Conservation (phyloP, 768 basidiomycete species). For the Pleurotus sapidus region DNA sequence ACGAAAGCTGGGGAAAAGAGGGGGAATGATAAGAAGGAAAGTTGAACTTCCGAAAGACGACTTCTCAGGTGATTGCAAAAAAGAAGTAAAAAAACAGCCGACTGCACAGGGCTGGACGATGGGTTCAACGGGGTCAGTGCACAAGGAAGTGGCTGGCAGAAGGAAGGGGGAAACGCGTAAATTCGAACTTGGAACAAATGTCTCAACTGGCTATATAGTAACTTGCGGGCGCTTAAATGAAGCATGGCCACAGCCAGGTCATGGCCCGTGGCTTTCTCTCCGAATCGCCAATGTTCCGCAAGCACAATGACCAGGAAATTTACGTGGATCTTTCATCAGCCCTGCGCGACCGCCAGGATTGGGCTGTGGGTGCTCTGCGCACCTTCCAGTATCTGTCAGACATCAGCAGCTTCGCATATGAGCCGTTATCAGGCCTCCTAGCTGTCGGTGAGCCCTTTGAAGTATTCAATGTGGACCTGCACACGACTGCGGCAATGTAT, state of each 20-base stretch:
- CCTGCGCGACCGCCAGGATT: slow-evolving; percentile 53
- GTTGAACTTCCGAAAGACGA: background rate
- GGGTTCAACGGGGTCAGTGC: background rate
- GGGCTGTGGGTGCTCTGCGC: slow-evolving; percentile 50
- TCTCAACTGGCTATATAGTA: background rate
- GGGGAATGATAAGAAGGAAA: background rate
- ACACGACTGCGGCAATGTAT: background rate
- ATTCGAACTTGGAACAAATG: slow-evolving; percentile 3
- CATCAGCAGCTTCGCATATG: slow-evolving; percentile 50
- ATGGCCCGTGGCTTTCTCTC: background rate
- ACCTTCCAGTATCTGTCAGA: slow-evolving; percentile 49
- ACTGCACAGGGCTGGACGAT: background rate
- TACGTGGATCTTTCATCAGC: slow-evolving; percentile 57
- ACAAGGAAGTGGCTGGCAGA: background rate
- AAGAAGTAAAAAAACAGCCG: background rate
- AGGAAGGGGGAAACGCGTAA: slow-evolving; percentile 1
- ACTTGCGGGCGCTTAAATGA: slow-evolving; percentile 4
- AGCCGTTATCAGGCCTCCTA: slow-evolving; percentile 60
- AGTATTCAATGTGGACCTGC: slow-evolving; percentile 3
- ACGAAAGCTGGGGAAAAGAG: background rate
- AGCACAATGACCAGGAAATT: slow-evolving; percentile 26
- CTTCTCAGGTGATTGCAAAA: background rate
- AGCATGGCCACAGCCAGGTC: background rate
- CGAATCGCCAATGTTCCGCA: slow-evolving; percentile 35
- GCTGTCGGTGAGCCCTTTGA: slow-evolving; percentile 44